Conservation (phyloP, 371 early-diverging fungal species). For the Syncephalis plumigaleata region DNA sequence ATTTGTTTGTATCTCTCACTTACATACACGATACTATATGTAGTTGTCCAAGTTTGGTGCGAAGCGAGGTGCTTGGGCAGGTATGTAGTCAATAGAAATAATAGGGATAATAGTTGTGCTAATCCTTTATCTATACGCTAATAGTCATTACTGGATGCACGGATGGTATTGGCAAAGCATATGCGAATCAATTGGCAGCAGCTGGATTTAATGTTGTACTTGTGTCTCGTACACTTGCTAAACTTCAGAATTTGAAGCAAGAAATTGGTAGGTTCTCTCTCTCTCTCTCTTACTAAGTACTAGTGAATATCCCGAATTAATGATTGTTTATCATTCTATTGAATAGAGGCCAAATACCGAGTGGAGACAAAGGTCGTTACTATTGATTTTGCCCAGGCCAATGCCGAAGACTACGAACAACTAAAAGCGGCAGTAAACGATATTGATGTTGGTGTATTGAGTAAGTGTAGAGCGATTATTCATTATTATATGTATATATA, state of each 20-base stretch:
- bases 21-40: background rate
- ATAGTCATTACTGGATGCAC: slow-evolving; percentile 92
- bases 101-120: too few species aligned
- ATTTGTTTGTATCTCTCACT: background rate
- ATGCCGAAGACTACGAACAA: slow-evolving; percentile 39
- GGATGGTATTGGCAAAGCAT: slow-evolving; percentile 94
- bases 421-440: slow-evolving; percentile 33
- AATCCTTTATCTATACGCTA: too few species aligned
- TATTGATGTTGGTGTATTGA: slow-evolving; percentile 49
- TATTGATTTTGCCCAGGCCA: slow-evolving; percentile 67
- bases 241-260: slow-evolving; percentile 59
- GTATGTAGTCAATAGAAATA: slow-evolving; percentile 20
- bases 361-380: slow-evolving; percentile 55
- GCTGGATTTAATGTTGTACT: slow-evolving; percentile 76
- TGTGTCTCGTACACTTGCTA: slow-evolving; percentile 70
- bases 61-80: slow-evolving; percentile 70
- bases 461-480: too few species aligned
- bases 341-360: slow-evolving; percentile 21
- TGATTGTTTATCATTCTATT: too few species aligned
- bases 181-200: slow-evolving; percentile 78
- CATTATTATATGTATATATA: too few species aligned
- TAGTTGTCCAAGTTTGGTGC: slow-evolving; percentile 70
- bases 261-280: slow-evolving; percentile 51
- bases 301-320: too few species aligned
- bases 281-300: too few species aligned